Evolutionary conservation across 768 basidiomycete species (phyloP), one percentile per base, ranked within the genome.

Genomic region (Leucogyrophana mollusca): DNA sequence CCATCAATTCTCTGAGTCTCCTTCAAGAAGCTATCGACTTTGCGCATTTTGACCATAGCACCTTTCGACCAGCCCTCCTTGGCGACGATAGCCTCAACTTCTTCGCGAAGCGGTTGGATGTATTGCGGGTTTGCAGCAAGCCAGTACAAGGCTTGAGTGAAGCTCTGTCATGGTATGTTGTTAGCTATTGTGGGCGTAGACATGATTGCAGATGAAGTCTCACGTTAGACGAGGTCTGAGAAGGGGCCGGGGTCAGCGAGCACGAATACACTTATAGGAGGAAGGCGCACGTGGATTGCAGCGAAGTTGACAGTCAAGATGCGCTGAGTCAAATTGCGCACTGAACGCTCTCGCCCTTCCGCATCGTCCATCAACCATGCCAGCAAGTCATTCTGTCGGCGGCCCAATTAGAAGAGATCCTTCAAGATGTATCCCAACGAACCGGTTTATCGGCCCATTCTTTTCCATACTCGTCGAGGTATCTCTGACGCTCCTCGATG

Each of bases 11-110:
- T 65, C 30, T 64, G 58, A 2, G 59, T 56, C 39, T 72, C 73
- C 43, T 61, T 68, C 34, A 75, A 34, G 40, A 76, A 73, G 45
- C 69, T 74, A 43, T 75, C 72, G 5, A 73, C 36, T 47, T 66
- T 68, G 52, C 52, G 62, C 59, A 70, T 60, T 32, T 64, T 62
- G 13, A 25, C 49, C 18, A 71, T 18, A 4, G 56, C 53, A 0
- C 33, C 41, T 38, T 64, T 67, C 1, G 53, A 52, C 59, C 64
- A 71, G 17, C 57, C 68, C 0, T 71, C 60, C 7, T 55, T 34
- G 1, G 36, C 25, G 10, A 70, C 25, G 14, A 65, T 55, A 0
- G 38, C 32, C 21, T 70, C 68, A 9, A 69, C 57, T 48, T 77
- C 75, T 35, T 68, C 61, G 0, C 73, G 66, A 4, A 77, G 56